Evolutionary conservation across 306 rosid genomes (phyloP).

Genomic region (Trifolium fragiferum): DNA sequence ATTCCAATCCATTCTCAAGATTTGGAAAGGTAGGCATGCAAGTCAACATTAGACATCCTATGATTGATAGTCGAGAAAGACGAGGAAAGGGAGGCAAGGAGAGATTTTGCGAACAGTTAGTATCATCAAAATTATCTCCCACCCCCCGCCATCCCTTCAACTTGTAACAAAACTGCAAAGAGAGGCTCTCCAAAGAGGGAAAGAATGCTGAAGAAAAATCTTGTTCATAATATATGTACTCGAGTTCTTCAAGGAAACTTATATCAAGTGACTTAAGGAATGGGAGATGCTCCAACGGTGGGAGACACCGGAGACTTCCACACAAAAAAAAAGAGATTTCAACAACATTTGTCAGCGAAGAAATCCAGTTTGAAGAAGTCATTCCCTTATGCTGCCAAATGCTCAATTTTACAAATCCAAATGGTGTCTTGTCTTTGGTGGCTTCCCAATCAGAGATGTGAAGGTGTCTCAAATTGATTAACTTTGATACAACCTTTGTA

Average conservation of each 20-base stretch:
- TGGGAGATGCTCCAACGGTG: constrained; percentile 6
- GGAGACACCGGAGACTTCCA: not conserved
- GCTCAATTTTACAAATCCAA: not conserved
- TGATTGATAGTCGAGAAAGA: not conserved
- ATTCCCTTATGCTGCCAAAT: not conserved
- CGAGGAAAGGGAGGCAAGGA: constrained; percentile 12
- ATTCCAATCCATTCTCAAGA: not conserved
- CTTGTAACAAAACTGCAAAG: not conserved
- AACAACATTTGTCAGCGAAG: not conserved
- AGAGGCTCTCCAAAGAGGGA: constrained; percentile 38
- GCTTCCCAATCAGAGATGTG: constrained; percentile 5
- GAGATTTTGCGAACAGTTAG: not conserved
- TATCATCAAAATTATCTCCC: not conserved
- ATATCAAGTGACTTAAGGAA: constrained; percentile 12
- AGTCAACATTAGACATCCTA: not conserved
- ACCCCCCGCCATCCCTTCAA: constrained; percentile 43
- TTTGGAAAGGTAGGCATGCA: constrained; percentile 31
- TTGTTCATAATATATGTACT: constrained; percentile 4
- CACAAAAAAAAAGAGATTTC: not conserved
- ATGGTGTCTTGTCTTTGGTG: not conserved
- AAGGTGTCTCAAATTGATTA: not conserved
- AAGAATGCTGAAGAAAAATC: not conserved
- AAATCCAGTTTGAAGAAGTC: not conserved
- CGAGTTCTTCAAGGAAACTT: constrained; percentile 3
- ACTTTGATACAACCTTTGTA: not conserved